Evolutionary conservation across 2,329 filamentous ascomycete genomes (phyloP).

Genomic region (Daldinia eschscholtzii): DNA sequence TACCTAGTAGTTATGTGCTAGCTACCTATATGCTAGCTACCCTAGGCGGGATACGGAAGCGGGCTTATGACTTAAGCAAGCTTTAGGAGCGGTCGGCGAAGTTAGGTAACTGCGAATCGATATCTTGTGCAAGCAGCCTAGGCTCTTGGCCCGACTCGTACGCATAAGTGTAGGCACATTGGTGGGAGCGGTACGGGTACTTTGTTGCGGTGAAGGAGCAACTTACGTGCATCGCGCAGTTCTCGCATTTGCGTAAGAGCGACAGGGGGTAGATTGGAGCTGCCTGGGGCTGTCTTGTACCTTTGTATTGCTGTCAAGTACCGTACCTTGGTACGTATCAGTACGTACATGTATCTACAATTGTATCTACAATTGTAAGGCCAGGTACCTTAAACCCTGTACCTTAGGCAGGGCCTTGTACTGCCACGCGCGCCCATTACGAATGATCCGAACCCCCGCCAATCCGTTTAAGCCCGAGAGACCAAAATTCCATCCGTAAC

Average conservation of each 20-base stretch:
- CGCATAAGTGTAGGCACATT: conserved; percentile 24
- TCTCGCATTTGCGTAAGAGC: conserved; percentile 42
- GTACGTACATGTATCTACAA: background rate
- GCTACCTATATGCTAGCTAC: too few species aligned
- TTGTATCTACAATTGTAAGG: background rate
- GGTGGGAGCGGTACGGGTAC: conserved; percentile 29
- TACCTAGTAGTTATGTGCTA: conserved; percentile 1
- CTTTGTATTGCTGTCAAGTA: conserved; percentile 3
- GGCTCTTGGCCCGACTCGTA: conserved; percentile 13
- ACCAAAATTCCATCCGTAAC: conserved; percentile 42
- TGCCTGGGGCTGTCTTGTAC: conserved; percentile 6
- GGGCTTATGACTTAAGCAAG: conserved; percentile 50
- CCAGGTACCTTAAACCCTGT: background rate
- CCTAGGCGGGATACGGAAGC: conserved; percentile 21
- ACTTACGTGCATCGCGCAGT: conserved; percentile 41
- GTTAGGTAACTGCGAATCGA: conserved; percentile 37
- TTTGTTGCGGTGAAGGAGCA: conserved; percentile 43
- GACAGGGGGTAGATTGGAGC: conserved; percentile 20
- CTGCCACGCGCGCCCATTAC: conserved; percentile 48
- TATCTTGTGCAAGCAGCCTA: conserved; percentile 10
- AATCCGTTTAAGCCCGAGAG: conserved; percentile 49
- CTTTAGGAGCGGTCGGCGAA: conserved; percentile 40
- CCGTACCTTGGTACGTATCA: conserved; percentile 23
- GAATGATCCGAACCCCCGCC: conserved; percentile 44
- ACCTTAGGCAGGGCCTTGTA: conserved; percentile 17